Base-by-base conservation (phyloP, 495 filamentous ascomycete genomes). In the Aspergillus kassunensis region DNA sequence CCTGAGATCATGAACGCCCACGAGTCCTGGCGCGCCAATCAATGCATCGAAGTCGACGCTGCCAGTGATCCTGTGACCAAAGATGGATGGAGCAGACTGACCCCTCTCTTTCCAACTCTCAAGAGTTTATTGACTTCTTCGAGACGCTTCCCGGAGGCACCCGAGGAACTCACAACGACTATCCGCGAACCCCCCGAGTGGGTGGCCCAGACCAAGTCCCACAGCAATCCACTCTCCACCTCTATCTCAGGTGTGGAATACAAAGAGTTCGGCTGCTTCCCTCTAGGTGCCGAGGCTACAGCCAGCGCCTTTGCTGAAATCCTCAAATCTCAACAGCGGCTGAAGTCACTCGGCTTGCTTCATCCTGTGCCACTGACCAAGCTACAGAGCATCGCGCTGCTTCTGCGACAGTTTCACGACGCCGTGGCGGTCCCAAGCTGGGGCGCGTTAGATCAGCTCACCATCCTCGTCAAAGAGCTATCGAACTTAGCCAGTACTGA, bases 231-330 rank as follows among this genome's bases (percentile, higher is more conserved):
- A 13, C 59, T 83, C 3, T 82, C 77, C 1, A 62, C 74, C 11
- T 81, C 79, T 0, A 67, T 73, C 49, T 53, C 59, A 6, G 78
- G 76, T 0, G 54, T 63, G 16, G 64, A 72, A 15, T 81, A 76
- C 56, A 70, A 64, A 13, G 51, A 65, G 11, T 65, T 80, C n/a
- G 80, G 80, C 10, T 82, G 80, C 49, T 81, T 82, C 49, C 79
- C 78, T 8, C 60, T 83, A n/a, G 80, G 80, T 0, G 67, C 77
- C 4, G 68, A 80, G 24, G 59, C 70, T 1, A 69, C 70, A 4
- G 50, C 64, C 21, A 49, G 65, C 16, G 70, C 72, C 20, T 82
- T 80, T 48, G 67, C 69, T 1, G 72, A 78, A 19, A 70, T 81
- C 30, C 60, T 80, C 20, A 62, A 75, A 31, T 74, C 72, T 19